A percentile compares a stretch with the other conserved stretches of the same genome.
phyloP scores from a whole-genome alignment of 2,329 filamentous ascomycete species.

The Colletotrichum cereale region DNA sequence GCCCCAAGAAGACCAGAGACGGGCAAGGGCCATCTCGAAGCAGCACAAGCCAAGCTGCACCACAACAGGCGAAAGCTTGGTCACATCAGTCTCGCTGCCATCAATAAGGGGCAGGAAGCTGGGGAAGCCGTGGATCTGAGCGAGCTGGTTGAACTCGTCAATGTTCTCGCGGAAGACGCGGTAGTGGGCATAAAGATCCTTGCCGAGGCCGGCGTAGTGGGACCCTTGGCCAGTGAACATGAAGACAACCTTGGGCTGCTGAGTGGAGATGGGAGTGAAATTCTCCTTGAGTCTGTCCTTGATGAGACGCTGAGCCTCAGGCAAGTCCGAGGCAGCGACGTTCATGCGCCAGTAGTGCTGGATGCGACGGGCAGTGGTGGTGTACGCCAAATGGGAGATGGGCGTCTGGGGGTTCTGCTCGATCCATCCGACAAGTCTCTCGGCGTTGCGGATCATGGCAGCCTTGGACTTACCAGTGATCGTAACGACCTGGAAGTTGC shows the following conservation, averaged over 20 bases:
- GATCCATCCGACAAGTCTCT: constrained; percentile 67
- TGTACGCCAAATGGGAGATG: constrained; percentile 72
- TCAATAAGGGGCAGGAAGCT: constrained; percentile 65
- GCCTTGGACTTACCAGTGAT: constrained; percentile 68
- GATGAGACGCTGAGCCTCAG: constrained; percentile 59
- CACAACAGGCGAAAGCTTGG: constrained; percentile 61
- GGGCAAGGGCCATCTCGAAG: constrained; percentile 69
- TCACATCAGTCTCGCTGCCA: constrained; percentile 55
- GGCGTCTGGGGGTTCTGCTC: constrained; percentile 64
- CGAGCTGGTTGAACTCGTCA: constrained; percentile 68
- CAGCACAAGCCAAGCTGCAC: constrained; percentile 67
- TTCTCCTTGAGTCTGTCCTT: constrained; percentile 55
- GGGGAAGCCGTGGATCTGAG: constrained; percentile 65
- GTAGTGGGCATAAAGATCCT: constrained; percentile 62
- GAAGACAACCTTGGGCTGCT: constrained; percentile 63
- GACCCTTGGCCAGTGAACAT: constrained; percentile 70
- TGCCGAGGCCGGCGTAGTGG: constrained; percentile 64
- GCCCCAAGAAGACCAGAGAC: constrained; percentile 69
- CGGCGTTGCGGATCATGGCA: constrained; percentile 70
- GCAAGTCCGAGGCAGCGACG: constrained; percentile 56
- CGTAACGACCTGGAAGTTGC: constrained; percentile 69
- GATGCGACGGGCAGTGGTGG: constrained; percentile 74
- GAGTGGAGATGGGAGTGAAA: constrained; percentile 57
- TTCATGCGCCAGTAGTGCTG: constrained; percentile 60
- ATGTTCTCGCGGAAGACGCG: constrained; percentile 64